Conservation (phyloP, 345 rosid species). For the Eucalyptus camaldulensis region DNA sequence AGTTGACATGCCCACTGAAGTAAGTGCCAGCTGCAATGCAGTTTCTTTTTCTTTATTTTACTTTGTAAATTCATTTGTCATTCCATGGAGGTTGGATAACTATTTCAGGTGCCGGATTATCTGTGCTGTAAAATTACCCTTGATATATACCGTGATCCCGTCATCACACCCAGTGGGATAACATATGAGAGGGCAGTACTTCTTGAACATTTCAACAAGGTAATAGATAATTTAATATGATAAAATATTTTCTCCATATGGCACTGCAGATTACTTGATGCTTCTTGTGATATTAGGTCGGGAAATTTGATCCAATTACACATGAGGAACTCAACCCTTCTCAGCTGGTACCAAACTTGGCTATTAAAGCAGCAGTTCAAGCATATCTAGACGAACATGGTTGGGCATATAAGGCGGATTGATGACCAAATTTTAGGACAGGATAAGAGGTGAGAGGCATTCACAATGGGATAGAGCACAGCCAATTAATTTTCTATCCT, state of each 20-base stretch:
- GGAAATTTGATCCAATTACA: slow-evolving; percentile 81
- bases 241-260: neutral
- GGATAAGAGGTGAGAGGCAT: neutral
- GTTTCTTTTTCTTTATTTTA: neutral
- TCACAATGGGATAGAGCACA: neutral
- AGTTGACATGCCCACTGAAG: slow-evolving; percentile 62
- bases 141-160: slow-evolving; percentile 84
- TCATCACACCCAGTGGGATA: slow-evolving; percentile 78
- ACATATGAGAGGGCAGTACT: slow-evolving; percentile 83
- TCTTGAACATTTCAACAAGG: slow-evolving; percentile 84
- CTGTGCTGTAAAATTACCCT: slow-evolving; percentile 86
- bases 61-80: neutral
- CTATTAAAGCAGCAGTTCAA: slow-evolving; percentile 81
- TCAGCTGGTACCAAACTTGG: slow-evolving; percentile 62
- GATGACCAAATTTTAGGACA: neutral
- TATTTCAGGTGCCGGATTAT: slow-evolving; percentile 75
- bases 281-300: slow-evolving; percentile 32
- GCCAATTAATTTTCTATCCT: neutral
- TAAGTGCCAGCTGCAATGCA: neutral
- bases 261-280: neutral
- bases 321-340: slow-evolving; percentile 41
- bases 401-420: slow-evolving; percentile 63
- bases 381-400: slow-evolving; percentile 59
- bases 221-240: neutral
- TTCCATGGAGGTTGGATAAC: neutral